Base-by-base conservation (phyloP, 108 stramenopile species). In the Nitzschia palea region DNA sequence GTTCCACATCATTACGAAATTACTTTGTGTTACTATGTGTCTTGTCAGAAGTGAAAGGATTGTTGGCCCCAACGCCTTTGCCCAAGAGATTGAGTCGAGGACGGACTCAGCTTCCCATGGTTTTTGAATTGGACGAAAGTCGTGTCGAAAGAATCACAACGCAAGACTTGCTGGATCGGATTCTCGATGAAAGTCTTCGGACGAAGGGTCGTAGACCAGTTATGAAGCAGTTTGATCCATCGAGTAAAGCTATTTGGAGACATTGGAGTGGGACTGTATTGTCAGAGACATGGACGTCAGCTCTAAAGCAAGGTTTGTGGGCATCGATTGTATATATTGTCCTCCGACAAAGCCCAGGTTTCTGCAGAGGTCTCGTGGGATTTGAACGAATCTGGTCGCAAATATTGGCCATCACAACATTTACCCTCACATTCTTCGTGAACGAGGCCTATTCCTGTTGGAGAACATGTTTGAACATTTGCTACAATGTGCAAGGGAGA, bases 341-440 rank as follows among this genome's bases (percentile, higher is more conserved):
- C 15, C 33, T 60, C 42, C 8, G 35, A 27, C 27, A 9, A 12
- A 22, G 5, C 30, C 61, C 36, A 14, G 36, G 37, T 4, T 15
- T 61, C 4, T 12, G 32, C 4, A 15, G 3, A 10, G 14, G 28
- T 33, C 44, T 51, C 17, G 20, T 18, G 4, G 62, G 51, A 17
- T 67, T 58, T 32, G 33, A 56, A 35, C 33, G 30, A 26, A 40
- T 80, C 12, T 80, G 75, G 75, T 44, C 55, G 12, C 71, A 68
- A 23, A 36, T 57, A 23, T 44, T 73, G 42, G 40, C 52, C 18
- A 70, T 80, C 52, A 73, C 71, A 5, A 73, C 79, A 22, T 81
- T 81, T 68, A 70, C 74, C 17, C 44, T 78, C 0, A 78, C 73
- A 9, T 81, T 81, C 62, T 81, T 81, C 62, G 53, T 81, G 36